A percentile compares a stretch with the other conserved stretches of the same genome.
These are phyloP conservation scores for Ramaria rubella DNA, from an alignment of 768 basidiomycete species.

Conservation along the genomic window DNA sequence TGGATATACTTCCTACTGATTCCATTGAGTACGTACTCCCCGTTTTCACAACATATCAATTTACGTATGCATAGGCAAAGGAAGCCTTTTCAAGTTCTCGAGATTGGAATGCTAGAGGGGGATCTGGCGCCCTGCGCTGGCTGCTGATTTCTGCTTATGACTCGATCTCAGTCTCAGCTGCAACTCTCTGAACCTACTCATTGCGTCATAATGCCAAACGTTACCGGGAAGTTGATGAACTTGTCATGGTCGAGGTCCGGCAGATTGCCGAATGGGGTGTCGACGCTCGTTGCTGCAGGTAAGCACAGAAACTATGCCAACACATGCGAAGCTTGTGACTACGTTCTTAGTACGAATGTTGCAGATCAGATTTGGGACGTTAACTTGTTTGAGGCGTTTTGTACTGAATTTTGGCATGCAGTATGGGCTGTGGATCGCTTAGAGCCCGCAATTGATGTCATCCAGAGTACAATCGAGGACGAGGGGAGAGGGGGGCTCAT, in stretches of 20 bases:
- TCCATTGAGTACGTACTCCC: conserved; percentile 98
- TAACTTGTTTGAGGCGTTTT: background rate
- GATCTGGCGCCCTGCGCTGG: too few species aligned
- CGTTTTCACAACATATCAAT: conserved; percentile 93
- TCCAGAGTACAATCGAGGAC: conserved; percentile 76
- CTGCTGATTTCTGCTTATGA: too few species aligned
- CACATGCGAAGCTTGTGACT: conserved; percentile 98
- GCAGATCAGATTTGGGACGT: conserved; percentile 86
- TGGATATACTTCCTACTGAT: conserved; percentile 98
- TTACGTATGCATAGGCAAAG: too few species aligned
- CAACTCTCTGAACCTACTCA: too few species aligned
- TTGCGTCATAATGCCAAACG: too few species aligned
- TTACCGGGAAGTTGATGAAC: conserved; percentile 94
- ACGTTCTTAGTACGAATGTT: conserved; percentile 91
- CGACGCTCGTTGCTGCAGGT: conserved; percentile 24
- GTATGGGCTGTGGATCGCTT: conserved; percentile 87
- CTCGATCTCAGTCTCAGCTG: too few species aligned
- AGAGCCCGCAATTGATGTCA: conserved; percentile 88
- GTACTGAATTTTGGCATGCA: conserved; percentile 19
- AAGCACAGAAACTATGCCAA: conserved; percentile 85
- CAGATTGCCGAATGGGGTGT: conserved; percentile 99
- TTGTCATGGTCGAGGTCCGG: conserved; percentile 99
- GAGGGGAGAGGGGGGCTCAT: conserved; percentile 81
- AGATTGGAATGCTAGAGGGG: too few species aligned
- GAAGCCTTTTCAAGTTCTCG: too few species aligned